These are phyloP conservation scores for Penicillium sp. DNA, from an alignment of 2,329 filamentous ascomycete species.

Conservation along the genomic window DNA sequence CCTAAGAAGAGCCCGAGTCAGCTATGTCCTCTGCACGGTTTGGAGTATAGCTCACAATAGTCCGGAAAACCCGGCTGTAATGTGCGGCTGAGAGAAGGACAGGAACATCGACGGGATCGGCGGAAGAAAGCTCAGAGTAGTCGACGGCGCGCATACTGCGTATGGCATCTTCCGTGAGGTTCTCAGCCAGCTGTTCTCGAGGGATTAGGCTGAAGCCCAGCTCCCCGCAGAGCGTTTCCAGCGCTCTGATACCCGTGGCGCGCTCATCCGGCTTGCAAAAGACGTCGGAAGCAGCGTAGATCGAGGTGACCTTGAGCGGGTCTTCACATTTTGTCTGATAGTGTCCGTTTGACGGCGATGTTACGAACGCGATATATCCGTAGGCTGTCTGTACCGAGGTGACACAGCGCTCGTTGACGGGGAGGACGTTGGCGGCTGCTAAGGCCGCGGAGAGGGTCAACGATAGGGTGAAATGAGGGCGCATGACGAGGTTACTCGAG, in stretches of 20 bases:
- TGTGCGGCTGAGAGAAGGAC: slow-evolving; percentile 40
- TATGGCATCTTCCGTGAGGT: slow-evolving; percentile 41
- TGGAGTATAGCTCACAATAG: slow-evolving; percentile 34
- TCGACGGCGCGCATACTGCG: slow-evolving; percentile 37
- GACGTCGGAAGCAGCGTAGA: slow-evolving; percentile 41
- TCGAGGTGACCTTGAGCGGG: slow-evolving; percentile 37
- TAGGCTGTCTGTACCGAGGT: slow-evolving; percentile 38
- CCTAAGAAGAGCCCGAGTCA: slow-evolving; percentile 20
- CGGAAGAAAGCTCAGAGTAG: slow-evolving; percentile 34
- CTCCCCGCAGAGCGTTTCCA: slow-evolving; percentile 30
- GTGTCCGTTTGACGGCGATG: slow-evolving; percentile 22
- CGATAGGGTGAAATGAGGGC: slow-evolving; percentile 23
- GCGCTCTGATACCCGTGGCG: slow-evolving; percentile 28
- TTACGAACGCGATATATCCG: slow-evolving; percentile 38
- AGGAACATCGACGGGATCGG: slow-evolving; percentile 26
- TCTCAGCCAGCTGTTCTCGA: slow-evolving; percentile 34
- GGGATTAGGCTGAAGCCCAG: slow-evolving; percentile 32
- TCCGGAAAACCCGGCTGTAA: slow-evolving; percentile 36
- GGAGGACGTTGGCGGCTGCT: slow-evolving; percentile 17
- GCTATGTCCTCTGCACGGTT: background rate
- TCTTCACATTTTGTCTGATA: slow-evolving; percentile 40
- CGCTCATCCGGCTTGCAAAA: slow-evolving; percentile 37
- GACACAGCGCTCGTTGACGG: slow-evolving; percentile 38
- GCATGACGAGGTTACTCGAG: slow-evolving; percentile 21
- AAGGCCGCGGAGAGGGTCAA: slow-evolving; percentile 18